phyloP scores from a whole-genome alignment of 2,329 filamentous ascomycete genomes.

The Curvularia verruculosa region DNA sequence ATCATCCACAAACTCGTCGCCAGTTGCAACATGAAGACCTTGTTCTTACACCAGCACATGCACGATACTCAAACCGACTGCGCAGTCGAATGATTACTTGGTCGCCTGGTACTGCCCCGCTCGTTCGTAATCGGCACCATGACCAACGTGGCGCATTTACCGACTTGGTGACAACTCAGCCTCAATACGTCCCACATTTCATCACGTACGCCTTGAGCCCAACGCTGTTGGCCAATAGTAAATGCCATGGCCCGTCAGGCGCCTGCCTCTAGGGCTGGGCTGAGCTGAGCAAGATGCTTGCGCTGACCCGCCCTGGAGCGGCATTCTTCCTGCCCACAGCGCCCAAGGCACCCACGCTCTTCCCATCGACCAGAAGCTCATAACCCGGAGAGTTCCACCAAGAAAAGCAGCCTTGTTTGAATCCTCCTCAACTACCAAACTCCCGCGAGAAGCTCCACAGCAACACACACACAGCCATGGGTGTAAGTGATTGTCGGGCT shows the following conservation, averaged over 20 bases:
- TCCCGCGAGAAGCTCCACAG: not conserved
- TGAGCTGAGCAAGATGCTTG: conserved; percentile 9
- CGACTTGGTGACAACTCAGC: conserved; percentile 13
- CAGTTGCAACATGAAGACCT: not conserved
- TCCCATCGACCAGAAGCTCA: conserved; percentile 19
- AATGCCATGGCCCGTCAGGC: not conserved
- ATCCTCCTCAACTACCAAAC: not conserved
- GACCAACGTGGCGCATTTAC: conserved; percentile 8
- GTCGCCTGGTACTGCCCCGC: conserved; percentile 19
- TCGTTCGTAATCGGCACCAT: conserved; percentile 12
- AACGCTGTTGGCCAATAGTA: conserved; percentile 4
- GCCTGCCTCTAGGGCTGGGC: conserved; percentile 17
- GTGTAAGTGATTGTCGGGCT: conserved; percentile 24
- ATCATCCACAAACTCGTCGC: not conserved
- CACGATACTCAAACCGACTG: not conserved
- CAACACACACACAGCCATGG: conserved; percentile 19
- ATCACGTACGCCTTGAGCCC: conserved; percentile 7
- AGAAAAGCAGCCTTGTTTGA: conserved; percentile 18
- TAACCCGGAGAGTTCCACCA: not conserved
- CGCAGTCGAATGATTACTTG: not conserved
- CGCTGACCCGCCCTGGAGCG: conserved; percentile 9
- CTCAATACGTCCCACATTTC: conserved; percentile 11
- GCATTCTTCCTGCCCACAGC: conserved; percentile 2
- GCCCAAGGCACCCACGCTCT: conserved; percentile 16
- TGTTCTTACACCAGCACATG: not conserved